A percentile compares a stretch with the other conserved stretches of the same genome.
phyloP scores from a whole-genome alignment of 441 rosid species.

The Jatropha podagrica region DNA sequence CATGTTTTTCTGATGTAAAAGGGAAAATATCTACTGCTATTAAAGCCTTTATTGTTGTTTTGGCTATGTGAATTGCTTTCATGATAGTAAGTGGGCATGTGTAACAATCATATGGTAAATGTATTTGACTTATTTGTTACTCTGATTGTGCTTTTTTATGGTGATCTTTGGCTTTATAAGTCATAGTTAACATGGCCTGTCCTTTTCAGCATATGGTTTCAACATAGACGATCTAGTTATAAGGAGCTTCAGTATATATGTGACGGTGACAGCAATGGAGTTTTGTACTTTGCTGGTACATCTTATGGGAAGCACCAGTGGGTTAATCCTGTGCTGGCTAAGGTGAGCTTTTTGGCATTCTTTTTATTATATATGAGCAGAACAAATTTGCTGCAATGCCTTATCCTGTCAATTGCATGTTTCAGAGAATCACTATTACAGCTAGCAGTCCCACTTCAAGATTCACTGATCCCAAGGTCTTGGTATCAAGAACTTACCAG shows the following conservation, averaged over 20 bases:
- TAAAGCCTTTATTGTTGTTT: background rate
- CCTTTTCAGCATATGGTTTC: conserved; percentile 53
- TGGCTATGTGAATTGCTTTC: background rate
- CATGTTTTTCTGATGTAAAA: background rate
- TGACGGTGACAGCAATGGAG: conserved; percentile 98
- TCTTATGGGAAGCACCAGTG: conserved; percentile 93
- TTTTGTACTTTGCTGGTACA: conserved; percentile 83
- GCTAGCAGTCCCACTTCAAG: conserved; percentile 91
- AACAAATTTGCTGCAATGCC: conserved; percentile 8
- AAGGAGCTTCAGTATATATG: conserved; percentile 97
- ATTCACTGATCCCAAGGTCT: conserved; percentile 86
- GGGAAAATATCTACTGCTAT: background rate
- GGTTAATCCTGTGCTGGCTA: conserved; percentile 93
- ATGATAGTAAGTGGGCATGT: background rate
- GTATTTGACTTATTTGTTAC: background rate
- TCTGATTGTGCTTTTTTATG: background rate
- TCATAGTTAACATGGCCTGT: conserved; percentile 12
- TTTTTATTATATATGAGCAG: background rate
- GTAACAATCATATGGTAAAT: background rate
- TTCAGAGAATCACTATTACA: conserved; percentile 70
- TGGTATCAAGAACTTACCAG: conserved; percentile 87
- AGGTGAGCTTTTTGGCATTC: conserved; percentile 51
- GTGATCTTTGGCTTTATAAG: background rate
- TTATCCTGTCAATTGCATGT: conserved; percentile 26
- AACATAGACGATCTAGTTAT: conserved; percentile 84